Conservation (phyloP, 768 basidiomycete genomes). For the Phaeotremella skinneri region DNA sequence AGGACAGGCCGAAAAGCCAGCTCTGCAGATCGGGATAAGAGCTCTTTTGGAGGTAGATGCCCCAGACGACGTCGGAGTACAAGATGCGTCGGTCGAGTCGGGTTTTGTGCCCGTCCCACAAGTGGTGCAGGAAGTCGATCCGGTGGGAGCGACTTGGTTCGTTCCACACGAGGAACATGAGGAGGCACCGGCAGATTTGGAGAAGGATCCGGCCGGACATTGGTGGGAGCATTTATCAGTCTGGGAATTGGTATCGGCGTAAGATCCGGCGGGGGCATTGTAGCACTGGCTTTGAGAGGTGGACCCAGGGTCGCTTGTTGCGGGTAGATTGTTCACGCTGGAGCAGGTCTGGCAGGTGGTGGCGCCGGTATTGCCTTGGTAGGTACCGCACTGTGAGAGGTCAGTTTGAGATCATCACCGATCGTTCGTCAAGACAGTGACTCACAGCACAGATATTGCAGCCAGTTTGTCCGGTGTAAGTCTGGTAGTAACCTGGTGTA, state of each 20-base stretch:
- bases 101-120: conserved; percentile 3
- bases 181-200: background rate
- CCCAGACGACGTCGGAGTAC: background rate
- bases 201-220: conserved; percentile 6
- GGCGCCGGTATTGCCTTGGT: background rate
- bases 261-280: background rate
- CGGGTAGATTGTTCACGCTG: conserved; percentile 8
- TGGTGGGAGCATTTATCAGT: background rate
- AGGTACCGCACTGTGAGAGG: conserved; percentile 7
- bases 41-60: background rate
- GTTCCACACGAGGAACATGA: background rate
- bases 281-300: conserved; percentile 4
- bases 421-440: background rate
- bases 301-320: background rate
- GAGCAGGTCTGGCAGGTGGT: conserved; percentile 10
- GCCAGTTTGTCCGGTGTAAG: conserved; percentile 7
- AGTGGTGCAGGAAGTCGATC: conserved; percentile 5
- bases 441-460: conserved; percentile 7
- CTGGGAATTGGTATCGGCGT: conserved; percentile 3
- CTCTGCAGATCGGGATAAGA: background rate
- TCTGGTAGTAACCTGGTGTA: conserved; percentile 6
- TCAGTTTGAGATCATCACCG: background rate
- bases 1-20: background rate
- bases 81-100: background rate
- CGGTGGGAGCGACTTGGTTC: conserved; percentile 6